phyloP scores from a whole-genome alignment of 1,284 basidiomycete genomes.

The Leccinum laetum region DNA sequence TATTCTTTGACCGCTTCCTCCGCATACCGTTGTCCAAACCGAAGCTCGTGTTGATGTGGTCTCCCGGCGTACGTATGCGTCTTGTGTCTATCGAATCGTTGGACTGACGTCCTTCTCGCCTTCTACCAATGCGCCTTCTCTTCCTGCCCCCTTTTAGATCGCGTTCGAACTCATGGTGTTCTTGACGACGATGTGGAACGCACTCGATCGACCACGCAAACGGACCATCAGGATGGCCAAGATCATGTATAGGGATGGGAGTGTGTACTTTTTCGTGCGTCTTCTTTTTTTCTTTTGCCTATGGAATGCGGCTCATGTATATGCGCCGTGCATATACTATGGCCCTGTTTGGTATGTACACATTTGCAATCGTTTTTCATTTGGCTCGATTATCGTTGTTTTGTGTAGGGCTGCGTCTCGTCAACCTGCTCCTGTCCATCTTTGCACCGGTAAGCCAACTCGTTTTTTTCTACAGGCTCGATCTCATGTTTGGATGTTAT shows the following conservation, averaged over 20 bases:
- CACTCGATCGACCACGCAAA: conserved; percentile 32
- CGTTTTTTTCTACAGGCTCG: not conserved
- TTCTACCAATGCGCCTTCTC: not conserved
- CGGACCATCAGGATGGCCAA: conserved; percentile 23
- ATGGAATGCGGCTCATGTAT: conserved; percentile 1
- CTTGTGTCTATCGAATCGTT: not conserved
- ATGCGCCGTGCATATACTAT: conserved; percentile 1
- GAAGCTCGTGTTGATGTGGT: too few species aligned
- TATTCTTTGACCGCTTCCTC: conserved; percentile 11
- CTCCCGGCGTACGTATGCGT: conserved; percentile 29
- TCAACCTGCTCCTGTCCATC: conserved; percentile 29
- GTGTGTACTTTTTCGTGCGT: conserved; percentile 40
- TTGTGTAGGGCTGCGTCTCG: conserved; percentile 27
- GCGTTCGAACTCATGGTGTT: conserved; percentile 11
- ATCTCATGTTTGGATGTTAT: not conserved
- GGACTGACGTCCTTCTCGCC: not conserved
- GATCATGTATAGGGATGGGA: conserved; percentile 37
- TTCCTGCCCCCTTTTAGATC: conserved; percentile 21
- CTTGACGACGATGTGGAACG: conserved; percentile 36
- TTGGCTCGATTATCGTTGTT: not conserved
- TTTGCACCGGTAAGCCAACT: conserved; percentile 29
- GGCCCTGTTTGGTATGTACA: conserved; percentile 28
- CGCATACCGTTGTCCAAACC: conserved; percentile 2
- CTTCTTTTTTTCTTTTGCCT: not conserved
- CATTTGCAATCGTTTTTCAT: not conserved